Percentiles rank a stretch among this genome's conserved stretches.
Conservation (phyloP, 2,329 filamentous ascomycete genomes). For the Exophiala bonariae region DNA sequence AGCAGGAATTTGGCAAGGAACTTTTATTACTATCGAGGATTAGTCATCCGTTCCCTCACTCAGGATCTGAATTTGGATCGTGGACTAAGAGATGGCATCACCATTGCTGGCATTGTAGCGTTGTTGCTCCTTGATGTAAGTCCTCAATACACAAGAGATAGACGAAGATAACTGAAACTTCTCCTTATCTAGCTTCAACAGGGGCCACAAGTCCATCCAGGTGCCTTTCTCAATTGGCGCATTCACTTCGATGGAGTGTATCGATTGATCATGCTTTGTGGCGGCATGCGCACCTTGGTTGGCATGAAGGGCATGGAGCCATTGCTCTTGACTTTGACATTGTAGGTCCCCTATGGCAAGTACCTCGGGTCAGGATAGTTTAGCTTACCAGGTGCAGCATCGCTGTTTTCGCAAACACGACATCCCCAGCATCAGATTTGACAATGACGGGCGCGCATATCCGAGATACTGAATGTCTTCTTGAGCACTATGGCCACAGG, state of each 20-base stretch:
- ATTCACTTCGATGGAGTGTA: neutral
- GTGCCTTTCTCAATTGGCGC: neutral
- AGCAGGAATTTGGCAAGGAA: neutral
- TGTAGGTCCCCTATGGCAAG: neutral
- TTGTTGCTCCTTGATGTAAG: conserved; percentile 1
- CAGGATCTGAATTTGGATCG: neutral
- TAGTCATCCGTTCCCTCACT: neutral
- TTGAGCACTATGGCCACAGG: neutral
- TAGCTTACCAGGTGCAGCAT: conserved; percentile 27
- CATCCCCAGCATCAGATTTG: conserved; percentile 36
- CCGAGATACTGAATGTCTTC: conserved; percentile 31
- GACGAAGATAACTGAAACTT: too few relatives aligned
- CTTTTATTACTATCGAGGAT: neutral
- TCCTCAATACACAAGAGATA: neutral
- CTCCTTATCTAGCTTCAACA: too few relatives aligned
- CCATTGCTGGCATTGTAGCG: neutral
- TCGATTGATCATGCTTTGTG: neutral
- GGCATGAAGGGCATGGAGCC: neutral
- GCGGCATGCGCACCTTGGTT: neutral
- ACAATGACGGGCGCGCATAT: conserved; percentile 28
- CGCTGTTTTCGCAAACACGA: conserved; percentile 38
- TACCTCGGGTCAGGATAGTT: conserved; percentile 4
- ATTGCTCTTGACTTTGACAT: neutral
- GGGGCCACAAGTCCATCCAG: neutral
- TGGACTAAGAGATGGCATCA: neutral